Percentiles rank a stretch among this genome's conserved stretches.
Evolutionary conservation across 2,329 filamentous ascomycete genomes (phyloP).

Genomic region (Escovopsis sp.): DNA sequence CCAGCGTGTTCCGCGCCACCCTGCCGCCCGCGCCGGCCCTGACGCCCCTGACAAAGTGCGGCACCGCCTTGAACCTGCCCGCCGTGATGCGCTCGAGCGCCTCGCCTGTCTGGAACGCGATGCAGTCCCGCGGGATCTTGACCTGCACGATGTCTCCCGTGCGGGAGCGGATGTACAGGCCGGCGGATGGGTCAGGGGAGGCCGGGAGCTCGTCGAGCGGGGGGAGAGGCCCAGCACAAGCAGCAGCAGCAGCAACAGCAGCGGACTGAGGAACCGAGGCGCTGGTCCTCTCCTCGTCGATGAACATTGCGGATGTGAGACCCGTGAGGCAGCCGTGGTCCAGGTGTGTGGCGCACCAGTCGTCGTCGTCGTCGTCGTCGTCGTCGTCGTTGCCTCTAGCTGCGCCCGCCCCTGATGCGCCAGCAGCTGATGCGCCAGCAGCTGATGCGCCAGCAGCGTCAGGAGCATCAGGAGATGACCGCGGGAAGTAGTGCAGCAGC

Average conservation of each 20-base stretch:
- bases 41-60: slow-evolving; percentile 82
- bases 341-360: slow-evolving; percentile 86
- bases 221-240: slow-evolving; percentile 14
- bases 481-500: slow-evolving; percentile 84
- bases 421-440: slow-evolving; percentile 5
- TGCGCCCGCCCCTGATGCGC: too few relatives aligned
- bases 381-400: too few relatives aligned
- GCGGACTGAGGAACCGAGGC: slow-evolving; percentile 18
- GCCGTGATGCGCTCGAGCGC: slow-evolving; percentile 78
- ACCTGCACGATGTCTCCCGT: slow-evolving; percentile 76
- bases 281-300: slow-evolving; percentile 52
- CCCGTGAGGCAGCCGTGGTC: slow-evolving; percentile 92
- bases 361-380: slow-evolving; percentile 12
- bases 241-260: too few relatives aligned
- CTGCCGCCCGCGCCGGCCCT: slow-evolving; percentile 36
- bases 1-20: slow-evolving; percentile 74
- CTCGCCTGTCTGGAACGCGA: slow-evolving; percentile 94
- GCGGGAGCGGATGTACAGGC: slow-evolving; percentile 87
- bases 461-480: slow-evolving; percentile 16
- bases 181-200: slow-evolving; percentile 72
- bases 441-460: slow-evolving; percentile 11
- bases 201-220: slow-evolving; percentile 54
- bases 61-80: slow-evolving; percentile 87
- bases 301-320: slow-evolving; percentile 88
- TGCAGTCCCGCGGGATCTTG: slow-evolving; percentile 75